Evolutionary conservation across 495 filamentous ascomycete genomes (phyloP), one percentile per base, ranked within the genome.

Genomic region (Podospora comata): DNA sequence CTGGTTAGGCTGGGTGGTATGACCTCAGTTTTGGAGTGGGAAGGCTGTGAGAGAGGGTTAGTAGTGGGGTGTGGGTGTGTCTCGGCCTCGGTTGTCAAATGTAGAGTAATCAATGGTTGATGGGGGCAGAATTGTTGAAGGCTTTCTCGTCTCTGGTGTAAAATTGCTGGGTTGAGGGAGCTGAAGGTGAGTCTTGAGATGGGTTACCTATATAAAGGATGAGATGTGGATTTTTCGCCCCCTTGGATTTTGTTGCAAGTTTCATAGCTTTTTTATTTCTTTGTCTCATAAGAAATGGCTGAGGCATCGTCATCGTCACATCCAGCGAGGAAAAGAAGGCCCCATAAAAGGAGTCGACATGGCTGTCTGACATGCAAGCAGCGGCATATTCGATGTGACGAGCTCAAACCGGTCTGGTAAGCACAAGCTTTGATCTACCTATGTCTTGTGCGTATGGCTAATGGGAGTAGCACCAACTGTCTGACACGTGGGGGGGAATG

Each of bases 291-390:
- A 15, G n/a, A 20, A 5, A 58, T 58, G 55, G 55, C 55, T 58
- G 55, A 58, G 9, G 23, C 23, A 28, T 27, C 60, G 5, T 28
- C 30, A n/a, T n/a, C 60, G 7, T 26, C 23, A 19, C 67, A 70
- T 19, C 68, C 65, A 18, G 71, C 64, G 1, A 63, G 72, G 26
- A 71, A 71, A 20, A 69, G 75, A 53, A 71, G 75, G 23, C 69
- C 74, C 56, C 76, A 78, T 53, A 76, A 74, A 68, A 66, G 76
- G 61, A 75, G 72, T 67, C 83, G 90, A 34, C 92, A 91, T 74
- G 90, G 90, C 26, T 92, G 90, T 75, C 86, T 86, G 77, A 92
- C 90, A 3, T 92, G 90, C 82, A 92, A 92, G 82, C 84, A 86
- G 76, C 83, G 90, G 69, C 90, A 93, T 80, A 92, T 93, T 72